These are phyloP conservation scores for Termitomyces sp. DNA, from an alignment of 768 basidiomycete genomes.

Conservation along the genomic window DNA sequence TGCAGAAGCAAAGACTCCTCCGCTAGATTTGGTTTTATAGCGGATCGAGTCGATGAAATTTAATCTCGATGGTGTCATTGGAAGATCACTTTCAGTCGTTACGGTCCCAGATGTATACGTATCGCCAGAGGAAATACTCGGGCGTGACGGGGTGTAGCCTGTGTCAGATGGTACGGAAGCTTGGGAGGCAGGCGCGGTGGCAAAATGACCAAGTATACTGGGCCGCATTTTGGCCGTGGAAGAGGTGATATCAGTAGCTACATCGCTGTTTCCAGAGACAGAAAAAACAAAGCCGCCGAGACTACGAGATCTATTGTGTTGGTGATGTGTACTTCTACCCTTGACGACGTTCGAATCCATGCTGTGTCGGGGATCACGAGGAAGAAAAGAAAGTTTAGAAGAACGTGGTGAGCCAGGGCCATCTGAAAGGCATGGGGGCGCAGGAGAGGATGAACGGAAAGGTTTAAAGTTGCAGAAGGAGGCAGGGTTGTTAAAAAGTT, in stretches of 20 bases:
- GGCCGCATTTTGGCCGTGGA: slow-evolving; percentile 51
- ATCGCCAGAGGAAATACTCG: slow-evolving; percentile 55
- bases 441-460: slow-evolving; percentile 38
- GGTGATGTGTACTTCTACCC: slow-evolving; percentile 20
- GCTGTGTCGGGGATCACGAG: slow-evolving; percentile 28
- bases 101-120: slow-evolving; percentile 47
- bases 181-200: slow-evolving; percentile 40
- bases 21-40: slow-evolving; percentile 25
- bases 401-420: slow-evolving; percentile 27
- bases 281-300: slow-evolving; percentile 32
- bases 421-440: slow-evolving; percentile 23
- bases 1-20: slow-evolving; percentile 25
- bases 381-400: slow-evolving; percentile 41
- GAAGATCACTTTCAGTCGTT: slow-evolving; percentile 37
- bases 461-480: slow-evolving; percentile 38
- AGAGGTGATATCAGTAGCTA: slow-evolving; percentile 12
- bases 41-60: slow-evolving; percentile 37
- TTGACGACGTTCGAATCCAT: slow-evolving; percentile 20
- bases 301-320: slow-evolving; percentile 46
- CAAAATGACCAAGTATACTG: slow-evolving; percentile 59
- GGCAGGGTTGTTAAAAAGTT: slow-evolving; percentile 27
- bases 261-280: slow-evolving; percentile 7
- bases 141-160: slow-evolving; percentile 39
- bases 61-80: slow-evolving; percentile 32
- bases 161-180: slow-evolving; percentile 36